Evolutionary conservation across 805 yeast genomes (phyloP).

Genomic region (Priceomyces melissophilus): DNA sequence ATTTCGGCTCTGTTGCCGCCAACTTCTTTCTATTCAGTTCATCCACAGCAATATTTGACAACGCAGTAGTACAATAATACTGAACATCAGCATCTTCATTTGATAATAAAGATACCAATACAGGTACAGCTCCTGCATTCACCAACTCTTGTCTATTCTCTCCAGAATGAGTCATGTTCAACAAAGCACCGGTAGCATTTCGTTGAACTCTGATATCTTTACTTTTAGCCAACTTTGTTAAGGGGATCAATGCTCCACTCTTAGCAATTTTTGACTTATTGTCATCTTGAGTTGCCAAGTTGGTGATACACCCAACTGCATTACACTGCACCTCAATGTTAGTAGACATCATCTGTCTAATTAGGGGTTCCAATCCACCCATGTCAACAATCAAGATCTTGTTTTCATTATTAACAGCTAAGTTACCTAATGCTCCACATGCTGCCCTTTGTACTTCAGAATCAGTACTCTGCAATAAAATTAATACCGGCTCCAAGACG

Average conservation of each 20-base stretch:
- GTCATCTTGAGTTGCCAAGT: slow-evolving; percentile 96
- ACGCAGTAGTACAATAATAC: slow-evolving; percentile 96
- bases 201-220: slow-evolving; percentile 95
- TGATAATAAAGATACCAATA: slow-evolving; percentile 79
- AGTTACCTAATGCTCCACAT: slow-evolving; percentile 96
- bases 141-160: slow-evolving; percentile 96
- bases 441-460: slow-evolving; percentile 98
- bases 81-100: slow-evolving; percentile 95
- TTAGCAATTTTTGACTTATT: slow-evolving; percentile 95
- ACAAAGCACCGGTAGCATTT: slow-evolving; percentile 96
- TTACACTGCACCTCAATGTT: slow-evolving; percentile 98
- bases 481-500: slow-evolving; percentile 89
- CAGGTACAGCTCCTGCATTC: slow-evolving; percentile 98
- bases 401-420: slow-evolving; percentile 95
- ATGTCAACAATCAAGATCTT: slow-evolving; percentile 90
- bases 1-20: slow-evolving; percentile 87
- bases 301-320: slow-evolving; percentile 98
- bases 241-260: slow-evolving; percentile 91
- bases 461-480: slow-evolving; percentile 80
- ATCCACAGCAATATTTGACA: slow-evolving; percentile 96
- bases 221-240: slow-evolving; percentile 91
- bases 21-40: slow-evolving; percentile 83
- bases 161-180: slow-evolving; percentile 96
- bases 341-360: slow-evolving; percentile 95
- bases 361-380: slow-evolving; percentile 96